phyloP scores from a whole-genome alignment of 768 basidiomycete genomes.

The Imleria badia region DNA sequence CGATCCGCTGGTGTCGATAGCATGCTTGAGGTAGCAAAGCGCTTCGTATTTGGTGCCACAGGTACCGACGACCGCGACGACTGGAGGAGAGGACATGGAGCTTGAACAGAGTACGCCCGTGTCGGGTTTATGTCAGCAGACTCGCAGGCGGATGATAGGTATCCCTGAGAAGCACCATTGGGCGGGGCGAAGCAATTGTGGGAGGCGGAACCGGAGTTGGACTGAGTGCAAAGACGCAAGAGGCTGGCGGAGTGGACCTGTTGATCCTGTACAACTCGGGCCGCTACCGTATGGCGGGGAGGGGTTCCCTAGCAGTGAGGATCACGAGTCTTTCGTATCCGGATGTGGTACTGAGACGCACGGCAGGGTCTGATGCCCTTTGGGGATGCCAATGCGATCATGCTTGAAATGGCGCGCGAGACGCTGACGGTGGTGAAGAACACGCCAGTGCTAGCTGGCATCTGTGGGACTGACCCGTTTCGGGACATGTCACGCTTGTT shows the following conservation, averaged over 20 bases:
- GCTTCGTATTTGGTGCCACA: conserved; percentile 29
- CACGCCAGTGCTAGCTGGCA: conserved; percentile 28
- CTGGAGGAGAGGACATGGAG: conserved; percentile 10
- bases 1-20: conserved; percentile 6
- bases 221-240: conserved; percentile 28
- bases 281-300: conserved; percentile 31
- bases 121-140: conserved; percentile 21
- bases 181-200: conserved; percentile 21
- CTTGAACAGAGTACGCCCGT: background rate
- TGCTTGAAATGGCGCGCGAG: conserved; percentile 31
- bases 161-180: conserved; percentile 14
- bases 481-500: conserved; percentile 26
- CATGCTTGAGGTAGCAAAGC: conserved; percentile 22
- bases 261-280: conserved; percentile 34
- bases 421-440: conserved; percentile 27
- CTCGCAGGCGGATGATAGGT: background rate
- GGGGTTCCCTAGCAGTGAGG: conserved; percentile 30
- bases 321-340: background rate
- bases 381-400: conserved; percentile 28
- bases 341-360: background rate
- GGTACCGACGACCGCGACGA: conserved; percentile 27
- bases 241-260: conserved; percentile 26
- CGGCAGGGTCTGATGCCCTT: conserved; percentile 28
- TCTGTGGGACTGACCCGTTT: conserved; percentile 31
- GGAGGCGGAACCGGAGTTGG: conserved; percentile 29